phyloP scores from a whole-genome alignment of 2,329 filamentous ascomycete genomes.

The Beauveria varroae region DNA sequence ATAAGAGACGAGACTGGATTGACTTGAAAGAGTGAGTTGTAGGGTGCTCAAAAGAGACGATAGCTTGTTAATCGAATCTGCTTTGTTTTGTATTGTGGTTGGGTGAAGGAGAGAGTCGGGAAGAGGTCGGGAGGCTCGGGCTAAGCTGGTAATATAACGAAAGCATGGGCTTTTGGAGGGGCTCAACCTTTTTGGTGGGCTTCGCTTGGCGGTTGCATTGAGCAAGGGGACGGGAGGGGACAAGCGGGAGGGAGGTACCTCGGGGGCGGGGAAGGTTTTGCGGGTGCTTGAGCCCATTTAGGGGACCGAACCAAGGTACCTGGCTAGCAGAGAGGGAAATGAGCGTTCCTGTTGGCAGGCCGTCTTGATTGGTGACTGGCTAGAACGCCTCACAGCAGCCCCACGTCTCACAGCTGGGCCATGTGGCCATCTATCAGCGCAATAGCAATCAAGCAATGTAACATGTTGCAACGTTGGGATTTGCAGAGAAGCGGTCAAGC shows the following conservation, averaged over 20 bases:
- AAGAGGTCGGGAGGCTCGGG: constrained; percentile 12
- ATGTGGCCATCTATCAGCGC: not conserved
- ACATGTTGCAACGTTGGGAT: not conserved
- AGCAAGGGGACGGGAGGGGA: not conserved
- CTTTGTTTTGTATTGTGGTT: constrained; percentile 12
- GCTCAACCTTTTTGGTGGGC: constrained; percentile 7
- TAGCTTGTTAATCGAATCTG: not conserved
- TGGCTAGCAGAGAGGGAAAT: not conserved
- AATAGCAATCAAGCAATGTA: not conserved
- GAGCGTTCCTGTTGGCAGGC: not conserved
- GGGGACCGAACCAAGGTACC: not conserved
- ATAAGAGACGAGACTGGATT: constrained; percentile 2
- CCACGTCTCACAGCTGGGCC: not conserved
- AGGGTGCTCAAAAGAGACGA: not conserved
- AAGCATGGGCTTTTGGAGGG: constrained; percentile 1
- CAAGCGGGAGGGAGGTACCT: constrained; percentile 1
- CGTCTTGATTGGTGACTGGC: not conserved
- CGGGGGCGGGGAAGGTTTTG: not conserved
- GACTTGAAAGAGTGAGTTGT: not conserved
- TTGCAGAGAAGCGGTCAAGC: not conserved
- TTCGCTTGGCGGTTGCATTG: not conserved
- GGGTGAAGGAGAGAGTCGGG: constrained; percentile 11
- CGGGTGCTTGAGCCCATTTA: not conserved
- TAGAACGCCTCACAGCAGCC: not conserved
- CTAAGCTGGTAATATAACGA: constrained; percentile 18